Base-by-base conservation (phyloP, 2,329 filamentous ascomycete species). In the Epichloe gansuensis region DNA sequence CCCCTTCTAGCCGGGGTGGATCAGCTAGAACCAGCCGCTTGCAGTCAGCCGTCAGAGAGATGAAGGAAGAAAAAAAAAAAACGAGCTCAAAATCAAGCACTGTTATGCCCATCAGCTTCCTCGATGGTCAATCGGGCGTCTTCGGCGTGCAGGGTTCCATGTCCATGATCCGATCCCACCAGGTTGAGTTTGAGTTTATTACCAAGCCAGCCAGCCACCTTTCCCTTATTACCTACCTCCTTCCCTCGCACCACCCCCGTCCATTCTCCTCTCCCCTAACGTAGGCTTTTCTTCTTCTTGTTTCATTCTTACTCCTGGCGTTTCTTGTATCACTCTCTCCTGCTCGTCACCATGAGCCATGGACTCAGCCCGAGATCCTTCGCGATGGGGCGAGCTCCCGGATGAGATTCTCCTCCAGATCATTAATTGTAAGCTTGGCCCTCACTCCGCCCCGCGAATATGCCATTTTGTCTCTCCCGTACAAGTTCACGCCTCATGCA, bases 401-500 rank as follows among this genome's bases (percentile, higher is more conserved):
- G 73, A 78, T 64, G 82, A 85, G 69, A 76, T 85, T 56, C 63
- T 84, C 53, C 71, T 81, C 55, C 76, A 83, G 60, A 78, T 85
- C 57, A 67, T 84, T 54, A 73, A 74, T 58, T 79, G 81, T 84
- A 70, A 71, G 79, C 47, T 47, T 40, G 38, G 34, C 39, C 44
- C 23, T 46, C 49, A 51, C 41, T 41, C 41, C 40, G 21, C 13
- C 4, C 43, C 7, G 25, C 34, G 27, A 2, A 11, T 5, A 7
- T 46, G 27, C 12, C 17, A 17, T 47, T 2, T 17, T 23, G 11
- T 13, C 12, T 47, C 45, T 21, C 34, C 38, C 25, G 5, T 47
- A 12, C 21, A 31, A 31, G 5, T 47, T 15, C 9, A 12, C 17
- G 8, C 35, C n/a, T 25, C 9, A 2, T 23, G 17, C 45, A 15